These are phyloP conservation scores for Luffa acutangula DNA, from an alignment of 306 rosid species.

Conservation along the genomic window DNA sequence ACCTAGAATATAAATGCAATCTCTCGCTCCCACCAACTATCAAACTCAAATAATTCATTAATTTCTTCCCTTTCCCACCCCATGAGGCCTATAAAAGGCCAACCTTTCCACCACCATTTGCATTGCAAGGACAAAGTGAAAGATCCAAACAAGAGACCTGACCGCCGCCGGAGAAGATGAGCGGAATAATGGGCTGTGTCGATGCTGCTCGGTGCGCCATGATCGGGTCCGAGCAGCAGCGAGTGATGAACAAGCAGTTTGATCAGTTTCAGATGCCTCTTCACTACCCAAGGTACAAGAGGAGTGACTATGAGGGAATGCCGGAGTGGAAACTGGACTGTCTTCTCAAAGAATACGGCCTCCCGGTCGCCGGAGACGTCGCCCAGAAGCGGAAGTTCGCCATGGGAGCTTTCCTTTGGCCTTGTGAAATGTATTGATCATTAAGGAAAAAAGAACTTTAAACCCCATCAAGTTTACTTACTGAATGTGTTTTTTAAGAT, in stretches of 20 bases:
- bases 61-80: conserved; percentile 1
- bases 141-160: neutral
- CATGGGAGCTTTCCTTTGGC: conserved; percentile 82
- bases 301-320: conserved; percentile 59
- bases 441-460: neutral
- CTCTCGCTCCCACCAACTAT: conserved; percentile 8
- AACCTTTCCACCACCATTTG: neutral
- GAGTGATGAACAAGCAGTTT: neutral
- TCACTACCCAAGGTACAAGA: conserved; percentile 64
- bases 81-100: conserved; percentile 14
- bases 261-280: conserved; percentile 63
- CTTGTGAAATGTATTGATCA: conserved; percentile 7
- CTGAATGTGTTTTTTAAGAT: too few species aligned
- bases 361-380: conserved; percentile 50
- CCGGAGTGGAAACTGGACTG: conserved; percentile 69
- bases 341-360: conserved; percentile 66
- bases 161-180: neutral
- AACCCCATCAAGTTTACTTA: neutral
- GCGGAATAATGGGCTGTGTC: neutral
- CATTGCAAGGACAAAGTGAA: neutral
- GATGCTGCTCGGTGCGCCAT: neutral
- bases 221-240: neutral
- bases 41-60: neutral
- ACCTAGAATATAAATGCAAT: neutral
- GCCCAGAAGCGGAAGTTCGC: conserved; percentile 61